phyloP scores from a whole-genome alignment of 2,329 filamentous ascomycete genomes.

The Hypoxylon sp. region DNA sequence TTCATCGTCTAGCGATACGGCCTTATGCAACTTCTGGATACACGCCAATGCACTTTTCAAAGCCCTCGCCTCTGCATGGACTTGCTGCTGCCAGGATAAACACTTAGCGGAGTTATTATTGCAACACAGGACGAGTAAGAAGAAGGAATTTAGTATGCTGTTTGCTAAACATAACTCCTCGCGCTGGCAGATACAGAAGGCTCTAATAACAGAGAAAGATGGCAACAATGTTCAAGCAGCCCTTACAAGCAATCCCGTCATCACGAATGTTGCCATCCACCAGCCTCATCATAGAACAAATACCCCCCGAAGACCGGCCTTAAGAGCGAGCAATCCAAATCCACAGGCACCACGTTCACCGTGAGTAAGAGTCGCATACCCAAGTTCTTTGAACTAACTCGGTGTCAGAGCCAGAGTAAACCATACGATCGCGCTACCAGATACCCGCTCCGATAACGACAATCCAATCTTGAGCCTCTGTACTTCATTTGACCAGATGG shows the following conservation, averaged over 20 bases:
- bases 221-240: not conserved
- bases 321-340: not conserved
- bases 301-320: conserved; percentile 4
- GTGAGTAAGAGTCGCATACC: not conserved
- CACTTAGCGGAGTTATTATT: conserved; percentile 49
- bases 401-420: not conserved
- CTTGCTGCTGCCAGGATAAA: conserved; percentile 44
- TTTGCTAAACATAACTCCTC: conserved; percentile 30
- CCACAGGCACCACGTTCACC: not conserved
- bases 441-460: not conserved
- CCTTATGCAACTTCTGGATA: conserved; percentile 50
- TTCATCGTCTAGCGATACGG: conserved; percentile 24
- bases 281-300: conserved; percentile 3
- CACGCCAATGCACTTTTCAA: conserved; percentile 47
- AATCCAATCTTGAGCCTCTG: conserved; percentile 33
- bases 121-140: conserved; percentile 25
- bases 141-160: conserved; percentile 41
- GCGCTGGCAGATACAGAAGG: conserved; percentile 24
- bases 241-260: not conserved
- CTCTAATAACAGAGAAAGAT: conserved; percentile 29
- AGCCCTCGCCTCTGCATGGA: conserved; percentile 46
- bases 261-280: not conserved
- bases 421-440: not conserved
- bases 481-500: conserved; percentile 16
- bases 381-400: not conserved